Evolutionary conservation across 2,329 filamentous ascomycete species (phyloP), one percentile per base, ranked within the genome.

Genomic region (Thielaviopsis populi): DNA sequence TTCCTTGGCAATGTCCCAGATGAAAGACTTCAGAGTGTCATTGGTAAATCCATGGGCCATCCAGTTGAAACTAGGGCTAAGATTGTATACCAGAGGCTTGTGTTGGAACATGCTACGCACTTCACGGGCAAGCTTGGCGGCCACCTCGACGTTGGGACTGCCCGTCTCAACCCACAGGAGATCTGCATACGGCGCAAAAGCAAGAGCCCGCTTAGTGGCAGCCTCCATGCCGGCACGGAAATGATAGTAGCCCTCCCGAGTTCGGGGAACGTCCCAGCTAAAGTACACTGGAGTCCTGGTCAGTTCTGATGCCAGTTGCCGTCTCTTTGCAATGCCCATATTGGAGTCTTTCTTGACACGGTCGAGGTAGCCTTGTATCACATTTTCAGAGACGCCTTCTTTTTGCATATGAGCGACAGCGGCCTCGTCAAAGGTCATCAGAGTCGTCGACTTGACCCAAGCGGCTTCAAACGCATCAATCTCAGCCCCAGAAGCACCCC

Each of bases 41-140:
- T 91, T 84, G 2, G 83, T 86, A 75, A 97, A 99, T 37, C 92
- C 94, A 72, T 97, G 91, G 11, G 85, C 85, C 84, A 95, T 94
- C 94, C 94, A 99, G 79, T 99, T 97, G 81, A 99, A 99, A 8
- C 89, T 95, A 0, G 94, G 94, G 3, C 87, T 91, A 1, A 99
- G 82, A 76, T 99, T 99, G 78, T 99, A 99, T 0, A 97, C 92
- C 27, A 99, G 82, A 42, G 89, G 88, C 81, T 97, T 97, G 66
- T 83, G 84, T 0, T 91, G 89, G 70, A 83, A 79, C 2, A 76
- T 78, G 0, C 77, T 75, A 63, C 88, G 84, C 66, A 99, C 94
- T 56, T 90, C 83, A 11, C 82, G 80, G 13, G 88, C 89, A 61
- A 99, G 90, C 61, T 80, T 79, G 2, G 81, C 78, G 0, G 89